These are phyloP conservation scores for Prunus armeniaca DNA, from an alignment of 306 rosid genomes.

Conservation along the genomic window DNA sequence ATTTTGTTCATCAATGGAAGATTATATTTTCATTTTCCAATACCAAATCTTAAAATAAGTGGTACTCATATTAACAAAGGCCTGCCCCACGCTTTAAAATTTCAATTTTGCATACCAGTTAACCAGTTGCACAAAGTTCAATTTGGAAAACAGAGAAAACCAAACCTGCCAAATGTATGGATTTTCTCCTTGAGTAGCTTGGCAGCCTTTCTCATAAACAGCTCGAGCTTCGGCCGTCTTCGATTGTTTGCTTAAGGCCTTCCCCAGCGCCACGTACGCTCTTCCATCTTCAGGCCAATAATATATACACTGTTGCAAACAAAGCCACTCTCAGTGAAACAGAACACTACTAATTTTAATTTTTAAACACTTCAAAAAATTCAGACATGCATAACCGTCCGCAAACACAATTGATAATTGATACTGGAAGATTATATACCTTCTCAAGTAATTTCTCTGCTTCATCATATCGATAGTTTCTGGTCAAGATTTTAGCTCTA, in stretches of 20 bases:
- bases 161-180: conserved; percentile 93
- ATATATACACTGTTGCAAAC: conserved; percentile 51
- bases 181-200: conserved; percentile 95
- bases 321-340: neutral
- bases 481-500: conserved; percentile 59
- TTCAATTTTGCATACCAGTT: neutral
- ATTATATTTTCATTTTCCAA: too few species aligned
- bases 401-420: neutral
- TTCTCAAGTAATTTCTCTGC: conserved; percentile 59
- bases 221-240: conserved; percentile 72
- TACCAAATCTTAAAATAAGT: too few species aligned
- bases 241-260: conserved; percentile 63
- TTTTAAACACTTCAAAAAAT: neutral
- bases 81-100: neutral
- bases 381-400: neutral
- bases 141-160: neutral
- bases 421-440: conserved; percentile 28
- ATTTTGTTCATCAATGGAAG: neutral
- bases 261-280: conserved; percentile 80
- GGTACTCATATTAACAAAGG: neutral
- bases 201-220: conserved; percentile 90
- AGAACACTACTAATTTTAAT: neutral
- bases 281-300: conserved; percentile 95
- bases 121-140: neutral
- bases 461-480: conserved; percentile 52